phyloP scores from a whole-genome alignment of 2,329 filamentous ascomycete genomes.

The Beauveria rudraprayagi region DNA sequence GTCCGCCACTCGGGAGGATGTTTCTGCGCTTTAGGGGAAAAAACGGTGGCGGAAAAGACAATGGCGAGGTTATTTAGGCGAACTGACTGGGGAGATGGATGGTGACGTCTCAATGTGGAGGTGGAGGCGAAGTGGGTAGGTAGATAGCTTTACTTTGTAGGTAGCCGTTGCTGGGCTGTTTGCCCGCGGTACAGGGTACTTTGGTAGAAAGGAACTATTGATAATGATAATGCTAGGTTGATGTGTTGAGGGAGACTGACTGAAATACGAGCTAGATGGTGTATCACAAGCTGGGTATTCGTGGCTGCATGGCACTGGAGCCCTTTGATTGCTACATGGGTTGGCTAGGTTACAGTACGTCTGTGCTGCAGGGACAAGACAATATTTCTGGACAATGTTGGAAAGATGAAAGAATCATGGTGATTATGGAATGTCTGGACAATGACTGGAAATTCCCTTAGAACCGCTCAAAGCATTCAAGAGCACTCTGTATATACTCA shows the following conservation, averaged over 20 bases:
- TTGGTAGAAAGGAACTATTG: too few species aligned
- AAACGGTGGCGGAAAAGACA: not conserved
- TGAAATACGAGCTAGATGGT: not conserved
- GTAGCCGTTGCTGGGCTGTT: not conserved
- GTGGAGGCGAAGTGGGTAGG: conserved; percentile 7
- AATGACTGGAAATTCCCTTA: too few species aligned
- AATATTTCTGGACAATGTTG: too few species aligned
- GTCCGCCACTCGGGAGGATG: not conserved
- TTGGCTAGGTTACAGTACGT: not conserved
- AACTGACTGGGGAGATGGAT: not conserved
- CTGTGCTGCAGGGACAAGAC: too few species aligned
- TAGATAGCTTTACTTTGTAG: not conserved
- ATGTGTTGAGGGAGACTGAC: too few species aligned
- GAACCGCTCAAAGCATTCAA: too few species aligned
- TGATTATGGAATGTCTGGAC: too few species aligned
- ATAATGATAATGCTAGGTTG: too few species aligned
- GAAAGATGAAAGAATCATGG: too few species aligned
- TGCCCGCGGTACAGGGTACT: too few species aligned
- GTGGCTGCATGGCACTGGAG: conserved; percentile 4
- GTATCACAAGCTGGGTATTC: not conserved
- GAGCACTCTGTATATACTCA: too few species aligned
- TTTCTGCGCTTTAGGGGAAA: not conserved
- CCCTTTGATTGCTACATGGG: too few species aligned
- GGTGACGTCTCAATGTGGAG: not conserved
- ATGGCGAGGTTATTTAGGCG: not conserved